Evolutionary conservation across 306 rosid species (phyloP), one percentile per base, ranked within the genome.

Genomic region (Vigna angularis): DNA sequence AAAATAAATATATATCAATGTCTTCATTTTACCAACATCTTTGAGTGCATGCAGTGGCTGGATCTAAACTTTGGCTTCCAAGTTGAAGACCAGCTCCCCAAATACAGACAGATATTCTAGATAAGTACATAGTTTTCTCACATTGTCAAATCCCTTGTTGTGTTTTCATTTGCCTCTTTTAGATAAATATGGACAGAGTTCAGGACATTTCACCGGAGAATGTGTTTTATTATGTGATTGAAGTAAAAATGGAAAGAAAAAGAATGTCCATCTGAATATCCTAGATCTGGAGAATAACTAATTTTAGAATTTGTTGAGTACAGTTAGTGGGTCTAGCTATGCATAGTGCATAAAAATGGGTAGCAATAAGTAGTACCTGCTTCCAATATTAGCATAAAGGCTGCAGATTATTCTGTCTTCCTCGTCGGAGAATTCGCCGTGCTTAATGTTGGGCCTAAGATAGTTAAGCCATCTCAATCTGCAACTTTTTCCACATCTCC

Each of bases 381-480:
- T 94, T 79, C 98, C 98, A 73, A 94, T 94, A 80, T 82, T 94
- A 70, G 94, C 88, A 78, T 82, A 91, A 75, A 94, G 93, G 67
- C 77, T 86, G 80, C 98, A 94, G 30, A 94, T 94, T 22, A 89
- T 81, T 89, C 93, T 90, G 83, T 94, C 97, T 83, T 94, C 98
- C 81, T 91, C 98, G 32, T 90, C 91, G n/a, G 98, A 89, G 64
- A 94, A 94, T 26, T 94, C 96, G 8, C 98, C 98, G 61, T 91
- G 98, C 83, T 91, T 94, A 76, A 94, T 91, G 87, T 94, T 90
- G 6, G 98, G 98, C 72, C 98, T 90, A 0, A 94, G 87, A 88
- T 94, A 94, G 93, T 94, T 94, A 13, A 94, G 91, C 98, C 98
- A 94, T 77, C 98, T 94, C 83, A 94, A 76, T 83, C 98, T 89